These are phyloP conservation scores for Camellia japonica DNA, from an alignment of 148 eudicot species.

Conservation along the genomic window DNA sequence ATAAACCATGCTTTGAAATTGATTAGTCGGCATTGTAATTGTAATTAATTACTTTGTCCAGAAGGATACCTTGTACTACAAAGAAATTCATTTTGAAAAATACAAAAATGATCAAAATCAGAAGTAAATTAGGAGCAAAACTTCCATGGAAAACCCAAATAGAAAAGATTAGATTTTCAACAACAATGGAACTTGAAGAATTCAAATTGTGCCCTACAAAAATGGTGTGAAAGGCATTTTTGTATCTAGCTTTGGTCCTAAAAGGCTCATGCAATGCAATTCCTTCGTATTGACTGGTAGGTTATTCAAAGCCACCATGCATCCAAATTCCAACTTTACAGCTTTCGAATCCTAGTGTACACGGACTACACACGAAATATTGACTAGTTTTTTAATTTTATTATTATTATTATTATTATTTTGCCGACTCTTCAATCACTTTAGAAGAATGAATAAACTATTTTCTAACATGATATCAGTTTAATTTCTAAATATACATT, in stretches of 20 bases:
- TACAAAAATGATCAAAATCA: not conserved
- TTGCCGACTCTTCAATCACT: too few relatives aligned
- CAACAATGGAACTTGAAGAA: not conserved
- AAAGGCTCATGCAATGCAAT: constrained; percentile 15
- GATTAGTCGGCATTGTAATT: too few relatives aligned
- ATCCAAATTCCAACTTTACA: constrained; percentile 18
- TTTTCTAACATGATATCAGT: too few relatives aligned
- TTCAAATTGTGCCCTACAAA: not conserved
- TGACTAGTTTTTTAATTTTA: not conserved
- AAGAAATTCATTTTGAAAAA: not conserved
- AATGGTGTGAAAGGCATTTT: constrained; percentile 15
- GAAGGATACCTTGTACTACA: not conserved
- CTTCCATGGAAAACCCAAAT: too few relatives aligned
- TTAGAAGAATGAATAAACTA: too few relatives aligned
- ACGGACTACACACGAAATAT: not conserved
- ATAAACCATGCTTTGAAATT: not conserved
- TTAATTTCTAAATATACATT: too few relatives aligned
- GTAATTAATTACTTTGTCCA: not conserved
- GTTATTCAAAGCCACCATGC: not conserved
- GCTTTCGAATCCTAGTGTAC: not conserved
- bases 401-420: too few relatives aligned
- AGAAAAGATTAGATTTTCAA: not conserved
- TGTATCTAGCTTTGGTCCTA: not conserved
- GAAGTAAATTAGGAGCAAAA: not conserved
- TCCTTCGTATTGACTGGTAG: not conserved